Evolutionary conservation across 2,329 filamentous ascomycete species (phyloP).

Genomic region (Calonectria pseudoreteaudii): DNA sequence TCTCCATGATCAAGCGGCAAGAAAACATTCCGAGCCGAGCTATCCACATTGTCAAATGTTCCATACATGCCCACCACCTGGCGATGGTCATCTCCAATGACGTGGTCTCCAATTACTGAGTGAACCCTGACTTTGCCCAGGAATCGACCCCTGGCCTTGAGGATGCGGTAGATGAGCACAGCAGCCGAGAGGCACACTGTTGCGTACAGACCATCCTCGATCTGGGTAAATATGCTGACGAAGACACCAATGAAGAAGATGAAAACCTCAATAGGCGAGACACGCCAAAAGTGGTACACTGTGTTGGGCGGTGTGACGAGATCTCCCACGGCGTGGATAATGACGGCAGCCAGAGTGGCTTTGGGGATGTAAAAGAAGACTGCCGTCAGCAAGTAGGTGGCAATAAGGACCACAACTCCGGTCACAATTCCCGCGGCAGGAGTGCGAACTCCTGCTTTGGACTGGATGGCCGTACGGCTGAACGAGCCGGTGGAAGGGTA

Average conservation of each 20-base stretch:
- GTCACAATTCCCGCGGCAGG: conserved; percentile 93
- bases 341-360: conserved; percentile 84
- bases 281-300: conserved; percentile 94
- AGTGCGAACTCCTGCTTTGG: conserved; percentile 93
- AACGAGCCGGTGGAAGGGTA: conserved; percentile 97
- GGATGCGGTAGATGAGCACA: conserved; percentile 83
- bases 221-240: conserved; percentile 87
- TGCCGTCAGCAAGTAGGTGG: conserved; percentile 87
- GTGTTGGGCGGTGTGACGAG: conserved; percentile 92
- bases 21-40: conserved; percentile 80
- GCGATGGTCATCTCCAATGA: conserved; percentile 71
- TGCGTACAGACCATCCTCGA: conserved; percentile 93
- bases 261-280: conserved; percentile 88
- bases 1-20: conserved; percentile 89
- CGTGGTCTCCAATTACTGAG: conserved; percentile 82
- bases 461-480: conserved; percentile 95
- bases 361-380: conserved; percentile 96
- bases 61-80: conserved; percentile 65
- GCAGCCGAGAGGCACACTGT: conserved; percentile 83
- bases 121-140: conserved; percentile 77
- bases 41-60: conserved; percentile 62
- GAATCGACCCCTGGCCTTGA: conserved; percentile 86
- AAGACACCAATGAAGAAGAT: conserved; percentile 96
- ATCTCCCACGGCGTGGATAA: conserved; percentile 95
- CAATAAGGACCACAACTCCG: conserved; percentile 84